A percentile compares a stretch with the other conserved stretches of the same genome.
Evolutionary conservation across 1,139 yeast genomes (phyloP).

Genomic region (Suhomyces bolitotheri): DNA sequence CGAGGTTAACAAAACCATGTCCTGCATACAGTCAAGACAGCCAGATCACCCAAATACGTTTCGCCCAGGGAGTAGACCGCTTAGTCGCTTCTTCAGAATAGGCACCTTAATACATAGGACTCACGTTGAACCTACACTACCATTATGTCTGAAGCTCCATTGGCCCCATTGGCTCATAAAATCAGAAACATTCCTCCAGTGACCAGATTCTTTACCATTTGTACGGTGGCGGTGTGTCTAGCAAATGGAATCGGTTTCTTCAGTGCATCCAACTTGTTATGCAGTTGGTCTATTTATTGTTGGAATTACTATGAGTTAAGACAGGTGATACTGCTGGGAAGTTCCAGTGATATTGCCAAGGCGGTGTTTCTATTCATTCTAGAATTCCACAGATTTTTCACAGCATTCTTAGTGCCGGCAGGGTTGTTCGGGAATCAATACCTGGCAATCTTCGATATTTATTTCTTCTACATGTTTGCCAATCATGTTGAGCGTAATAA

Average conservation of each 20-base stretch:
- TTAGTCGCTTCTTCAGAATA: too few species aligned
- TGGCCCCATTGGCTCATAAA: conserved; percentile 30
- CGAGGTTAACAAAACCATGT: too few species aligned
- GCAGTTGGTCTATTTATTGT: background rate
- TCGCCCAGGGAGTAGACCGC: too few species aligned
- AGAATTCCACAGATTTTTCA: conserved; percentile 48
- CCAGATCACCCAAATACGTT: too few species aligned
- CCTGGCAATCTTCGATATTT: conserved; percentile 52
- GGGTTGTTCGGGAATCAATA: conserved; percentile 31
- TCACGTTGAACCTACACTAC: background rate
- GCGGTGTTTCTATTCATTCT: conserved; percentile 15
- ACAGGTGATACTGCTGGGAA: conserved; percentile 6
- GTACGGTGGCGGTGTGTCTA: conserved; percentile 33
- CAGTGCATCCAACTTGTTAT: background rate
- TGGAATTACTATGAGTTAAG: background rate
- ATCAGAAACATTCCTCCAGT: conserved; percentile 47
- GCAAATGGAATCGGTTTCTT: conserved; percentile 3
- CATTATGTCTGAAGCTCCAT: background rate
- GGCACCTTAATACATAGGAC: too few species aligned
- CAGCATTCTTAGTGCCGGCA: conserved; percentile 48
- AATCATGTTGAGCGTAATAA: conserved; percentile 57
- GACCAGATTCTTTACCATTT: conserved; percentile 45
- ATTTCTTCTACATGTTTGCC: conserved; percentile 58
- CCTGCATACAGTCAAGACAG: too few species aligned
- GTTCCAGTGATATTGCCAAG: conserved; percentile 6